A percentile compares a stretch with the other conserved stretches of the same genome.
Evolutionary conservation across 371 early-diverging fungal species (phyloP).

Genomic region (Mucor circinelloides): DNA sequence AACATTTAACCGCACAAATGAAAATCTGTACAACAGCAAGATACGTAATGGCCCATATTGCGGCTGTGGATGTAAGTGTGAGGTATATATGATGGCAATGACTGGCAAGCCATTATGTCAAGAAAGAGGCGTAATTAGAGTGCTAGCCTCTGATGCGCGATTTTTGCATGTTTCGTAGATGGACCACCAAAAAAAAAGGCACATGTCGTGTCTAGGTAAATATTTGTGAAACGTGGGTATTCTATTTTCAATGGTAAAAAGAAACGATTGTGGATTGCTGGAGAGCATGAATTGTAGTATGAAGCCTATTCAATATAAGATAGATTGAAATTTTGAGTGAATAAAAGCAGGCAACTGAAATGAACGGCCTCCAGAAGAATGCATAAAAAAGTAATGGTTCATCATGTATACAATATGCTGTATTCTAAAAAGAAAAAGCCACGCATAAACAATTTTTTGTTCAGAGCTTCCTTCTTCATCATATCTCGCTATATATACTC

Average conservation of each 20-base stretch:
- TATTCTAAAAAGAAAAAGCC: background rate
- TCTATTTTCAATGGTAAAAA: background rate
- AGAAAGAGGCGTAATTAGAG: background rate
- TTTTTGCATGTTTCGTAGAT: background rate
- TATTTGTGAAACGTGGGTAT: background rate
- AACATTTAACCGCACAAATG: background rate
- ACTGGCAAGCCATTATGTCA: background rate
- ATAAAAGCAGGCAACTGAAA: background rate
- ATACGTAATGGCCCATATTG: background rate
- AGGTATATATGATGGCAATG: background rate
- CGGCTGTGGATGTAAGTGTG: background rate
- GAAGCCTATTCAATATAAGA: background rate
- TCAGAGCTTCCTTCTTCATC: background rate
- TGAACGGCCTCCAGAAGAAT: background rate
- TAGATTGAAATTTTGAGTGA: background rate
- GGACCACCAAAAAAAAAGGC: background rate
- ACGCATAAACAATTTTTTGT: background rate
- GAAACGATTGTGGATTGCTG: background rate
- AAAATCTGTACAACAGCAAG: background rate
- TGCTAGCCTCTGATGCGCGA: background rate
- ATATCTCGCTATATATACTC: background rate
- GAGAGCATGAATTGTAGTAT: background rate
- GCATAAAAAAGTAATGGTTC: background rate
- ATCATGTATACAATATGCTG: background rate
- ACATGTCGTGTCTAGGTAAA: background rate